A percentile compares a stretch with the other conserved stretches of the same genome.
Conservation (phyloP, 176 grass and related monocot species). For the Ensete ventricosum region DNA sequence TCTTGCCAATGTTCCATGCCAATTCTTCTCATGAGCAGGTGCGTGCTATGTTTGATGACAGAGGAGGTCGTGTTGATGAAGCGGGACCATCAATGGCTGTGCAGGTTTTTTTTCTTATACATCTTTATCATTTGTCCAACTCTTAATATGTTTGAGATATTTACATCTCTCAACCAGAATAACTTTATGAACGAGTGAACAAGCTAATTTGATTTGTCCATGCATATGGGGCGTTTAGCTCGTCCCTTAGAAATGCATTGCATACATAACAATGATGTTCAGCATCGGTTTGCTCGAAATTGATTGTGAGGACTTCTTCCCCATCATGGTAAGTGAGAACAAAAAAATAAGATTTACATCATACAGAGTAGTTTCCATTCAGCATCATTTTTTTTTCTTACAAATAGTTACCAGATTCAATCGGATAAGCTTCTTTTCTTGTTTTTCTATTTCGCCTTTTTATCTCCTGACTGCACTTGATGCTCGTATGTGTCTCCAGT, state of each 20-base stretch:
- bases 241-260: background rate
- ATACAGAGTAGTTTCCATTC: too few relatives aligned
- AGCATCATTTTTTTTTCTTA: too few relatives aligned
- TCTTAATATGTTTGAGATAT: conserved; percentile 15
- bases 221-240: background rate
- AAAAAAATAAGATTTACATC: too few relatives aligned
- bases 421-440: too few relatives aligned
- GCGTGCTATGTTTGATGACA: conserved; percentile 93
- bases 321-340: too few relatives aligned
- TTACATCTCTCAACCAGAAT: background rate
- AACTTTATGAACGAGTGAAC: background rate
- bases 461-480: too few relatives aligned
- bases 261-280: background rate
- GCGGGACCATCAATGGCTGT: conserved; percentile 80
- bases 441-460: too few relatives aligned
- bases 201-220: background rate
- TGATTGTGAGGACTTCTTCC: background rate
- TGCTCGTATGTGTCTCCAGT: too few relatives aligned
- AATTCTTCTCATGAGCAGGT: conserved; percentile 35
- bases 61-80: conserved; percentile 64
- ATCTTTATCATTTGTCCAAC: background rate
- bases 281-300: background rate
- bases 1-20: background rate
- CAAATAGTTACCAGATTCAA: too few relatives aligned
- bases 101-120: conserved; percentile 41